Evolutionary conservation across 1,284 basidiomycete genomes (phyloP), one percentile per base, ranked within the genome.

Genomic region (Mycosarcoma mackinlayi): DNA sequence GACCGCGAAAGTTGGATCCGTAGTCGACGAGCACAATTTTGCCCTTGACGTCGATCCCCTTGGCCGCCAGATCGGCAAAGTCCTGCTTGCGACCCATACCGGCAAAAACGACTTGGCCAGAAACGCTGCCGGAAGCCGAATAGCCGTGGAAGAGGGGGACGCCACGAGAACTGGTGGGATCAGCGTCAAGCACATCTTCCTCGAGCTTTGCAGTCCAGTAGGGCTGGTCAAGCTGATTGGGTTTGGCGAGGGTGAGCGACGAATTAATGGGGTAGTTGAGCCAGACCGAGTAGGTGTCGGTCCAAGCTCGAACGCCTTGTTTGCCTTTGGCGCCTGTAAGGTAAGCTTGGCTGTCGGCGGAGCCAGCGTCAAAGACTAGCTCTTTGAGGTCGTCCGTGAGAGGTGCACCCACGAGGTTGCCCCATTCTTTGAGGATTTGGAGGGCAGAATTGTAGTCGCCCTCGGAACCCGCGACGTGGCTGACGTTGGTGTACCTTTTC

Each of bases 1-100:
- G 86, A 14, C 94, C 95, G 69, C 94, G 89, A 86, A 92, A 92
- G 57, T 88, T 81, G 21, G 83, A 82, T 13, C 93, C 94, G 79
- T 97, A 97, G 52, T 92, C 90, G 50, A 88, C 87, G 13, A 97
- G 85, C n/a, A 90, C 90, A 58, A 97, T 89, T 77, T 91, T 91
- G 53, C 89, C 92, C 0, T 86, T 89, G 54, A 95, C 85, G 76
- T 93, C 86, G 42, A 89, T 86, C 6, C 92, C 92, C 76, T 85
- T 47, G 27, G 49, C 56, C 13, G 49, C 60, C 18, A 78, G 74
- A 33, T 63, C 84, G 78, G 25, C 89, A 75, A 90, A 93, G 80
- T 94, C 92, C 76, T 89, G 87, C 83, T 91, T 90, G 5, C 85
- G 85, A 1, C 93, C 93, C 65, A 92, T 92, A 66, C 92, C 90